A percentile compares a stretch with the other conserved stretches of the same genome.
These are phyloP conservation scores for Beauveria sp. DNA, from an alignment of 2,329 filamentous ascomycete genomes.

Conservation along the genomic window DNA sequence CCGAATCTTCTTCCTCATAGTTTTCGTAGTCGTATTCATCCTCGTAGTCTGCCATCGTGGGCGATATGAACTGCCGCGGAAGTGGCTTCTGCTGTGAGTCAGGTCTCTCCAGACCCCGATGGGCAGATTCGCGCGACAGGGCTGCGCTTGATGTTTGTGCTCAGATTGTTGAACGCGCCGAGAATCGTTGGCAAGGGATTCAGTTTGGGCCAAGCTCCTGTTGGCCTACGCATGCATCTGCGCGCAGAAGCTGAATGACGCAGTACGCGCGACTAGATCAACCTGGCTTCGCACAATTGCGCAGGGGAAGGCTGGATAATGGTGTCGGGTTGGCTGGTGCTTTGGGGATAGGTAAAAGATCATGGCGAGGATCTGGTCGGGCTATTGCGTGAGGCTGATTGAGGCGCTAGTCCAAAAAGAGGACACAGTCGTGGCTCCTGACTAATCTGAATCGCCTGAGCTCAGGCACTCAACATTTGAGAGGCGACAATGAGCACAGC, in stretches of 20 bases:
- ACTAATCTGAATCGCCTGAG: neutral
- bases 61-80: neutral
- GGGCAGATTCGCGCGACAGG: neutral
- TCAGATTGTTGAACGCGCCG: neutral
- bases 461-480: too few relatives aligned
- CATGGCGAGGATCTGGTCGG: neutral
- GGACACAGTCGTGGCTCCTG: neutral
- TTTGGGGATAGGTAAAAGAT: neutral
- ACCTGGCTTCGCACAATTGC: neutral
- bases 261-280: neutral
- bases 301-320: neutral
- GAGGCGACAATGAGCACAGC: too few relatives aligned
- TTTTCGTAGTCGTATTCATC: conserved; percentile 59
- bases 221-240: conserved; percentile 7
- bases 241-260: neutral
- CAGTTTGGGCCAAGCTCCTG: conserved; percentile 7
- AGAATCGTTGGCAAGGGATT: neutral
- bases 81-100: neutral
- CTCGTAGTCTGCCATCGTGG: conserved; percentile 49
- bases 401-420: neutral
- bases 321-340: neutral
- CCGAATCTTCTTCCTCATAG: conserved; percentile 58
- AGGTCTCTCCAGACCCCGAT: neutral
- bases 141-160: neutral
- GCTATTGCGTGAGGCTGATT: conserved; percentile 2